Base-by-base conservation (phyloP, 2,329 filamentous ascomycete species). In the Sclerotinia borealis region DNA sequence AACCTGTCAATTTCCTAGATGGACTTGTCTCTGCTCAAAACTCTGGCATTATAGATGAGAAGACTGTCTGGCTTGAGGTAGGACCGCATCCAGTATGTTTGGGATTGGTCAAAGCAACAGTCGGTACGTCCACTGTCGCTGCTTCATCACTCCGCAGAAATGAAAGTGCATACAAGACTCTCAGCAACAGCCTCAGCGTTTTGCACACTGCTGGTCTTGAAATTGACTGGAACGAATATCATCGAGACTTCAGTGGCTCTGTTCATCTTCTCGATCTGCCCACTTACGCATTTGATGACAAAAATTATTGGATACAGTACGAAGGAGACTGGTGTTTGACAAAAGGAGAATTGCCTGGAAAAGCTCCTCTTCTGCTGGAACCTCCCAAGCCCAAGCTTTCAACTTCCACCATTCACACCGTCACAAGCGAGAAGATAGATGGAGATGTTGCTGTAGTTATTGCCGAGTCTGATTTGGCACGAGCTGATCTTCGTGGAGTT, bases 1-100 rank as follows among this genome's bases (percentile, higher is more conserved):
- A 90, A 72, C 79, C 87, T 4, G 88, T 91, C 68, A 82, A 80
- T 60, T 87, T 85, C 15, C 76, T 91, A 1, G 77, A 83, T n/a
- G 79, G 79, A 10, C 77, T 91, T 1, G 77, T 83, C n/a, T 79
- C 79, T 27, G 86, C 83, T 8, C 81, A 85, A 71, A 78, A 82
- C 56, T 77, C 81, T n/a, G 82, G 81, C 64, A 75, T 81, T n/a
- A 83, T 89, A 52, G 81, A 87, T 65, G 84, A 86, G 17, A 85
- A 87, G 75, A 89, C 87, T 2, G 80, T 86, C 36, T 91, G 85
- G 83, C 77, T 92, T 63, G 89, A 92, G 73, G 77, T 92, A 67
- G 89, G 89, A n/a, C 88, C 89, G 43, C 86, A 91, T 70, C 87
- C 88, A 0, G 83, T 91, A 17, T 89, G 85, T 74, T 81, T 82